These are phyloP conservation scores for Cyclotella sp. DNA, from an alignment of 108 stramenopile species.

Conservation along the genomic window DNA sequence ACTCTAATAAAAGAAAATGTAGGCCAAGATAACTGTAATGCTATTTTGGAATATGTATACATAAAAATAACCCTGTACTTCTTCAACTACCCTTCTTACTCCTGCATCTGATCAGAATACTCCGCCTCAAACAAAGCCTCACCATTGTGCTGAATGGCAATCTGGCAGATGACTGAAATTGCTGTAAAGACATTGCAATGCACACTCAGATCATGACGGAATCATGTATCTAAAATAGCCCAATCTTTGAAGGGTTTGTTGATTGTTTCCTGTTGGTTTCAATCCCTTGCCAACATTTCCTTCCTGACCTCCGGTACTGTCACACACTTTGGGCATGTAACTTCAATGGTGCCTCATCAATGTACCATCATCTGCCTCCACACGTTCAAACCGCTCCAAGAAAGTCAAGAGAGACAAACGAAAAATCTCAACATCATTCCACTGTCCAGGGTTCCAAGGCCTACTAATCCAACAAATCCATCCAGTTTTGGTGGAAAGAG, in stretches of 20 bases:
- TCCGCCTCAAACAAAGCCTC: too few relatives aligned
- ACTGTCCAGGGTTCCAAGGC: constrained; percentile 30
- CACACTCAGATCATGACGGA: background rate
- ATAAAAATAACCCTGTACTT: too few relatives aligned
- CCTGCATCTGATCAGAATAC: too few relatives aligned
- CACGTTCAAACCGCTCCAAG: constrained; percentile 17
- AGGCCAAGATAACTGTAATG: too few relatives aligned
- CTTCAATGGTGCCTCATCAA: background rate
- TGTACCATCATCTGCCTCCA: constrained; percentile 32
- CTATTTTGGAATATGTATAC: too few relatives aligned
- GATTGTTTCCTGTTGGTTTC: background rate
- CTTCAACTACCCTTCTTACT: too few relatives aligned
- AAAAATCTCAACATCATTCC: constrained; percentile 28
- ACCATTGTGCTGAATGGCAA: background rate
- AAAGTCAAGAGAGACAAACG: background rate
- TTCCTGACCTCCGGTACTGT: background rate
- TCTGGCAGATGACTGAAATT: background rate
- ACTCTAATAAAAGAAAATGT: too few relatives aligned
- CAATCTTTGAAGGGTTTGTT: background rate
- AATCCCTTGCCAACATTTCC: background rate
- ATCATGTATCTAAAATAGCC: background rate
- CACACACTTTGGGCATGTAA: too few relatives aligned
- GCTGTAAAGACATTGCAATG: background rate
- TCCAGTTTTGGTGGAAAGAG: constrained; percentile 24
- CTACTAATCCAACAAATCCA: constrained; percentile 39